Conservation (phyloP, 1,139 yeast species). For the Yamadazyma siamensis region DNA sequence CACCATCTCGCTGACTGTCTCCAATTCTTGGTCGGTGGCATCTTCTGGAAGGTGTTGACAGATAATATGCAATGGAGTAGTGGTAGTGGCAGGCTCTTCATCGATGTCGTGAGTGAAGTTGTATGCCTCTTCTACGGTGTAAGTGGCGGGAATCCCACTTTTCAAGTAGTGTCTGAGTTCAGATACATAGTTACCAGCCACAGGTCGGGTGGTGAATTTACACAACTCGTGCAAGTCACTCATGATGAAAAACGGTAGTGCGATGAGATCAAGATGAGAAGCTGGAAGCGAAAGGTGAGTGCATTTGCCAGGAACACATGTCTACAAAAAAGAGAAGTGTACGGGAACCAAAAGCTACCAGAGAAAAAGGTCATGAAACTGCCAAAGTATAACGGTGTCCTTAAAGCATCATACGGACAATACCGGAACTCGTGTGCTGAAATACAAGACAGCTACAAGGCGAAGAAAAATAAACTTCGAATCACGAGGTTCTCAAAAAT, state of each 20-base stretch:
- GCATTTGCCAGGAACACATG: too few relatives aligned
- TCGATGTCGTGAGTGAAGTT: slow-evolving; percentile 45
- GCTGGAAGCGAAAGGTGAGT: slow-evolving; percentile 1
- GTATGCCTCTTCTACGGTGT: slow-evolving; percentile 73
- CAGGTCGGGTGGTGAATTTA: slow-evolving; percentile 53
- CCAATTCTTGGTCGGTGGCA: slow-evolving; percentile 38
- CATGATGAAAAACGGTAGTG: slow-evolving; percentile 1
- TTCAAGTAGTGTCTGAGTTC: slow-evolving; percentile 45
- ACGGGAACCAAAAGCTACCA: too few relatives aligned
- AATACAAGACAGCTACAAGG: not conserved
- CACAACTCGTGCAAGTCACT: slow-evolving; percentile 68
- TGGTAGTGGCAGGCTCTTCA: slow-evolving; percentile 48
- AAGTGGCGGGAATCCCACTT: slow-evolving; percentile 76
- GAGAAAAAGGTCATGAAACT: too few relatives aligned
- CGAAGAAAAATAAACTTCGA: not conserved
- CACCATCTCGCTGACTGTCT: slow-evolving; percentile 53
- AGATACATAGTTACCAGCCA: slow-evolving; percentile 42
- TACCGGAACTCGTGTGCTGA: too few relatives aligned
- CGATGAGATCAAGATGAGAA: slow-evolving; percentile 6
- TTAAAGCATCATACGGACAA: too few relatives aligned
- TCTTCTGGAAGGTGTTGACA: slow-evolving; percentile 51
- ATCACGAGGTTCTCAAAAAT: slow-evolving; percentile 6
- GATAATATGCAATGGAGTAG: slow-evolving; percentile 77
- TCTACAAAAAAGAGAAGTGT: too few relatives aligned
- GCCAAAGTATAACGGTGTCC: too few relatives aligned